Base-by-base conservation (phyloP, 108 stramenopile species). In the Skeletonema grethae region DNA sequence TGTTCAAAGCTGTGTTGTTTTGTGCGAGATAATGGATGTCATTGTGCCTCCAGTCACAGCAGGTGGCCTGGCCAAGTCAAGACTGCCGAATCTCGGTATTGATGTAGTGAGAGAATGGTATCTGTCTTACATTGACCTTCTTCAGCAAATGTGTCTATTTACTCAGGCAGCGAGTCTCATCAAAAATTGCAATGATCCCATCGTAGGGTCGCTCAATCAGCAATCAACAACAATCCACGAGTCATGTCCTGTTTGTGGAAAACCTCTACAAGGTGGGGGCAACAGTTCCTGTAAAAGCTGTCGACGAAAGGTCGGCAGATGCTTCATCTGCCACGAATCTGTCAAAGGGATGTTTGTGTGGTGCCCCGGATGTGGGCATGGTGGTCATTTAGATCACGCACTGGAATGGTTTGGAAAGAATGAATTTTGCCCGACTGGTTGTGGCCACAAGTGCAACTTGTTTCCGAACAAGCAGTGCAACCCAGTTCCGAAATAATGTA, bases 301-400 rank as follows among this genome's bases (percentile, higher is more conserved):
- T 50, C 83, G 90, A 43, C 61, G 87, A 34, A 83, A 77, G 25
- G 84, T 95, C 36, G 94, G 91, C 10, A 36, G 88, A 10, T 95
- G 94, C 55, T 95, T 90, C 65, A 61, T 95, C 7, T 95, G 94
- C 48, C 91, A 92, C 34, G 84, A 92, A 67, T 87, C 90, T 15
- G 94, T 95, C 10, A 86, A 82, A 69, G 91, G 89, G 11, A 71
- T 95, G 18, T 92, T 84, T 83, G 89, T 95, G 16, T 95, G 89
- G 91, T 95, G 94, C 46, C 94, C 91, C n/a, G 94, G 94, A 53
- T 95, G 94, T 55, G 94, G 90, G 56, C 77, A 85, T 65, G 55
- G 59, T 32, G 34, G 39, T 2, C 67, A 73, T 66, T 30, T 25
- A 5, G 71, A 74, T 41, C 83, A 84, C 68, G 90, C 90, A 18